Evolutionary conservation across 2,329 filamentous ascomycete species (phyloP), one percentile per base, ranked within the genome.

Genomic region (Chlorencoelia australis): DNA sequence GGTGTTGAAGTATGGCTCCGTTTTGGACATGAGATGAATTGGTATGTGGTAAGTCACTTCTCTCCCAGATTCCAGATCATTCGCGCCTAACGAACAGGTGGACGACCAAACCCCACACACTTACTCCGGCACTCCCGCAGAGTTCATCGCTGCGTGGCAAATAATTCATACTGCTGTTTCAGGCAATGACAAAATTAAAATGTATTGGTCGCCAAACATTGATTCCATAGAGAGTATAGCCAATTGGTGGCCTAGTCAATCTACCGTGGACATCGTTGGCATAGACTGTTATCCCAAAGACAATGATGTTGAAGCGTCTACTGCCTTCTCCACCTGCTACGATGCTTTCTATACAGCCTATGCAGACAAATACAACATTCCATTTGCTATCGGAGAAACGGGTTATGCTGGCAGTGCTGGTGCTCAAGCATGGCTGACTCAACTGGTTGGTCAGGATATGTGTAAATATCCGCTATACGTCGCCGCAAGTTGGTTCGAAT

Each of bases 21-120:
- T 30, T 41, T 41, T 11, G 34, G 39, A 4, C 39, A 41, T 37
- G 39, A 41, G 35, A 41, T 41, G 39, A 41, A 41, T 21, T 41
- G 33, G 15, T 41, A 41, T 29, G 30, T 33, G 8, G 39, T 41
- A 16, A 29, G 28, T 26, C 18, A 15, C 14, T 4, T 10, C 5
- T 24, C 13, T 9, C n/a, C 20, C n/a, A 10, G 4, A 11, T 11
- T n/a, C 11, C 9, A 25, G 16, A 13, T 4, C 5, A 8, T 11
- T 22, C 3, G 8, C n/a, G 9, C 21, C 19, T 30, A 27, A 40
- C 15, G 22, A 17, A n/a, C n/a, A n/a, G n/a, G n/a, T n/a, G n/a
- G n/a, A 19, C 11, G 4, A 33, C 4, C 14, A 41, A 34, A 28
- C 18, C 10, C 9, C 10, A 24, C 19, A 20, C 15, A 41, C 30